Base-by-base conservation (phyloP, 2,329 filamentous ascomycete genomes). In the Scedosporium boydii region DNA sequence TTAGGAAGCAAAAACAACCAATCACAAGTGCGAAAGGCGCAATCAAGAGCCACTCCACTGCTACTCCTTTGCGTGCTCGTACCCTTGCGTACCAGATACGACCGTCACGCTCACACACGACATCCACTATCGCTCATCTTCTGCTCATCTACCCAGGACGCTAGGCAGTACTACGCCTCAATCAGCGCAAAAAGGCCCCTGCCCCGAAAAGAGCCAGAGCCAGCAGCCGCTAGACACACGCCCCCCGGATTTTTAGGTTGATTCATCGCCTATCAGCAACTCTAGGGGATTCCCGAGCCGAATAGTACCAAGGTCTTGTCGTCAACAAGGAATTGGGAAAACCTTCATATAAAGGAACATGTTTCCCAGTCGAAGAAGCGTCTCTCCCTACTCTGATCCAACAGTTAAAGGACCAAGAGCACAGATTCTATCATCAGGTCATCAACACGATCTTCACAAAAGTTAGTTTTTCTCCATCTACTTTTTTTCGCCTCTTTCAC, bases 341-440 rank as follows among this genome's bases (percentile, higher is more conserved):
- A 67, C 65, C 72, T 70, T 75, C 72, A 76, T 75, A 77, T 34
- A 34, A 34, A 75, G 71, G 72, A 75, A 75, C 71, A 73, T 70
- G 70, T 73, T 76, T 68, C 76, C 76, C 75, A 66, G 76, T 69
- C 65, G 67, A 66, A 74, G 74, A 69, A 69, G 68, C 23, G 64
- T 66, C 66, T 76, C 73, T 71, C 74, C 71, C 62, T 76, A 77
- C 70, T 66, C 70, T 64, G 70, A 77, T 69, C 70, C 72, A 62
- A 69, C 69, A 66, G 68, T 75, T 68, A 73, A 76, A 75, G 71
- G 74, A 69, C 74, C 74, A 66, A 72, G 71, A 68, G 74, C 72
- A 66, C 70, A 74, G 65, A 70, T 73, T 66, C 73, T 75, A 67
- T 68, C 72, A 68, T 66, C 68, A 69, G 70, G 71, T 70, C 68